Evolutionary conservation across 2,329 filamentous ascomycete species (phyloP).

Genomic region (Aspergillus oerlinghausenensis): DNA sequence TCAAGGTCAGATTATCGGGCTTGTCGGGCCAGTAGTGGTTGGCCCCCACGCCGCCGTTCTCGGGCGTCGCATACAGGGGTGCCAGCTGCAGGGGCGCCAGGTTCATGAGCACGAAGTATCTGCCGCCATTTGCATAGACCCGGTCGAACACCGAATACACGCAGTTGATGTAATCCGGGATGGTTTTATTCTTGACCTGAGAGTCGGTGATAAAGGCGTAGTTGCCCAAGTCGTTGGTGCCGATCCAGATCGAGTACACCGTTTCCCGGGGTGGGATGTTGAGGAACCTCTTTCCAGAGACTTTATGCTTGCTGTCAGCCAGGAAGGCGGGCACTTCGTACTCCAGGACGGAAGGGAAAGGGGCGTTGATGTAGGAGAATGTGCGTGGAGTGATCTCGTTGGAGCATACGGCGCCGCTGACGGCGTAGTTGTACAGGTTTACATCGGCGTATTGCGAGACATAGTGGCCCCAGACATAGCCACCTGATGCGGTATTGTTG

Average conservation of each 20-base stretch:
- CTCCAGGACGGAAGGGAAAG: conserved; percentile 59
- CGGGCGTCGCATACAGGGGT: conserved; percentile 59
- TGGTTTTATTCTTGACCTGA: conserved; percentile 55
- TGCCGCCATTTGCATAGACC: conserved; percentile 62
- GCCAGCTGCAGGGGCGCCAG: conserved; percentile 61
- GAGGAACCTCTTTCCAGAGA: conserved; percentile 28
- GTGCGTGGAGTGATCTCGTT: conserved; percentile 61
- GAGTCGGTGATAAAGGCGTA: conserved; percentile 62
- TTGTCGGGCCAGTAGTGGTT: conserved; percentile 48
- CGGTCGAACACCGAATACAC: conserved; percentile 59
- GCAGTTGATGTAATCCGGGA: conserved; percentile 64
- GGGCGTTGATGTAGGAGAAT: conserved; percentile 46
- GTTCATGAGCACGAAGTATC: conserved; percentile 70
- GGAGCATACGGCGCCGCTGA: conserved; percentile 67
- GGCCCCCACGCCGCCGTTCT: conserved; percentile 40
- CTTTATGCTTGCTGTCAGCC: conserved; percentile 22
- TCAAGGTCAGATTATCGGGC: conserved; percentile 46
- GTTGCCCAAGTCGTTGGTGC: conserved; percentile 71
- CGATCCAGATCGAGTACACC: conserved; percentile 74
- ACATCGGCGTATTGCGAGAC: conserved; percentile 55
- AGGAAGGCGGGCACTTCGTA: conserved; percentile 52
- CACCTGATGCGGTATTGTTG: conserved; percentile 58
- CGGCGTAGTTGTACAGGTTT: conserved; percentile 62
- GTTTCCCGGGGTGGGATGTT: conserved; percentile 53
- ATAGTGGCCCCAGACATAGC: conserved; percentile 64